Percentiles rank a stretch among this genome's conserved stretches.
Evolutionary conservation across 805 yeast genomes (phyloP).

Genomic region (Ogataea trehalophila): DNA sequence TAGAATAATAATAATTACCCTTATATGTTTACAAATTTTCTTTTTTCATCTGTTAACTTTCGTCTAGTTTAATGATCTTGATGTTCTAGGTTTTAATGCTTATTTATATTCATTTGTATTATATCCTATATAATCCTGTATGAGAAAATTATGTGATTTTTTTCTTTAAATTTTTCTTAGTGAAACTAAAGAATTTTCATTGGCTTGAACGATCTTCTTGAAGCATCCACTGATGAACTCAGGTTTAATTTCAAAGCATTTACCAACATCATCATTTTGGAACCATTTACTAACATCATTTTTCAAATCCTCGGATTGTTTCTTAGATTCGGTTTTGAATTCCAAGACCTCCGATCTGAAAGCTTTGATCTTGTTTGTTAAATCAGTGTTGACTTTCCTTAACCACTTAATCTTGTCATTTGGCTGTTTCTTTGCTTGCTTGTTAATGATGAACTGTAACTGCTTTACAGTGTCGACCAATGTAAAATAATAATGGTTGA

Average conservation of each 20-base stretch:
- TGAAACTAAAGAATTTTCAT: slow-evolving; percentile 10
- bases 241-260: slow-evolving; percentile 14
- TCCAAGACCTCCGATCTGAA: slow-evolving; percentile 16
- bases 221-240: slow-evolving; percentile 8
- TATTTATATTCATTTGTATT: neutral
- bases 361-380: slow-evolving; percentile 2
- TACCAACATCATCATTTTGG: slow-evolving; percentile 13
- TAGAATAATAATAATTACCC: neutral
- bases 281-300: slow-evolving; percentile 14
- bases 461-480: slow-evolving; percentile 20
- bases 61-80: neutral
- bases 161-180: slow-evolving; percentile 10
- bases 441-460: slow-evolving; percentile 10
- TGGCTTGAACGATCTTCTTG: slow-evolving; percentile 8
- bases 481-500: slow-evolving; percentile 19
- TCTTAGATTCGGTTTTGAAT: slow-evolving; percentile 9
- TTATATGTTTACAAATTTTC: neutral
- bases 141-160: neutral
- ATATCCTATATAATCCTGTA: neutral
- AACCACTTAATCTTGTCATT: neutral
- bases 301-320: slow-evolving; percentile 8
- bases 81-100: neutral
- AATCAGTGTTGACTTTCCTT: neutral
- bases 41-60: neutral
- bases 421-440: neutral